A percentile compares a stretch with the other conserved stretches of the same genome.
Conservation (phyloP, 768 basidiomycete species). For the Lactarius psammicola region DNA sequence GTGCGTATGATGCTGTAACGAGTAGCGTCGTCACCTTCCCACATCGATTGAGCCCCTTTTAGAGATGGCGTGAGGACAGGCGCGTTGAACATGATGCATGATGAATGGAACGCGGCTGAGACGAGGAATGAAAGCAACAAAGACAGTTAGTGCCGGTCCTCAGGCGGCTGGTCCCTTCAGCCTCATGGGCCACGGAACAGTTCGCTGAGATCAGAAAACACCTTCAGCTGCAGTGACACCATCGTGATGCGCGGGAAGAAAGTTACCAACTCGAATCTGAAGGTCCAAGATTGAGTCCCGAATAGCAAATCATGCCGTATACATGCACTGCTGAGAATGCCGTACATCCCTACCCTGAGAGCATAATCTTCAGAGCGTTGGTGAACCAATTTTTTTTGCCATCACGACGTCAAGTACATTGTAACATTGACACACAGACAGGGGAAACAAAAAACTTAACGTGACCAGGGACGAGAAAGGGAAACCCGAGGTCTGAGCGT, state of each 20-base stretch:
- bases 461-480: not conserved
- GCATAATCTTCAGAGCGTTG: not conserved
- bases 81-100: not conserved
- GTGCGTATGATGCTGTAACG: slow-evolving; percentile 63
- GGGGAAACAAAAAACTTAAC: not conserved
- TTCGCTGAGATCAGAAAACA: not conserved
- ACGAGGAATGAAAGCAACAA: not conserved
- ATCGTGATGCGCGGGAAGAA: not conserved
- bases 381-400: not conserved
- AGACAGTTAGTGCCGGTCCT: not conserved
- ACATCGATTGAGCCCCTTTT: slow-evolving; percentile 47
- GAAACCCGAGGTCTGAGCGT: not conserved
- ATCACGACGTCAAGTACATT: not conserved
- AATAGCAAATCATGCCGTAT: not conserved
- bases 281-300: not conserved
- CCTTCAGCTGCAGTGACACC: not conserved
- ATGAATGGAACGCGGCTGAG: not conserved
- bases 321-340: not conserved
- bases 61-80: slow-evolving; percentile 1
- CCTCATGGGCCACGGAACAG: not conserved
- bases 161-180: not conserved
- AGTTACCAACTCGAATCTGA: not conserved
- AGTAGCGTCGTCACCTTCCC: slow-evolving; percentile 66
- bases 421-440: not conserved
- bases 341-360: not conserved